Evolutionary conservation across 2,329 filamentous ascomycete species (phyloP).

Genomic region (Phaeosphaeria sp.): DNA sequence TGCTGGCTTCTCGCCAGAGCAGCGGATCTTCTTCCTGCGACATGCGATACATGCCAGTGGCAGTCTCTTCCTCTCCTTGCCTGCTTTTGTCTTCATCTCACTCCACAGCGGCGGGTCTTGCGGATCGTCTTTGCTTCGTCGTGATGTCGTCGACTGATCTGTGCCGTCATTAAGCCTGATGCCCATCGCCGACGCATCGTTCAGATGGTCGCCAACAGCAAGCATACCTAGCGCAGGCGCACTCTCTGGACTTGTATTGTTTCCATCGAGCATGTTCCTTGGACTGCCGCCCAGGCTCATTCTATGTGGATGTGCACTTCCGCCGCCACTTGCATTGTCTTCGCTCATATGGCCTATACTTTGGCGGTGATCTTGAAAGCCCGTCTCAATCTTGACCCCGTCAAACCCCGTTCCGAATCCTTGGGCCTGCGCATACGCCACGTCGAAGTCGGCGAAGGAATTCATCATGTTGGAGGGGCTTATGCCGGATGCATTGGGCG

Average conservation of each 20-base stretch:
- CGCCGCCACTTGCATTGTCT: constrained; percentile 34
- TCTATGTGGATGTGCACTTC: constrained; percentile 35
- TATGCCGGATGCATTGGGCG: constrained; percentile 27
- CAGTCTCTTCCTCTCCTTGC: constrained; percentile 92
- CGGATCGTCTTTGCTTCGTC: constrained; percentile 39
- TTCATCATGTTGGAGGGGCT: constrained; percentile 38
- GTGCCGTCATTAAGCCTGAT: constrained; percentile 37
- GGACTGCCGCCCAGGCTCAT: constrained; percentile 44
- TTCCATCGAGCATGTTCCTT: constrained; percentile 36
- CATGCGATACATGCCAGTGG: constrained; percentile 96
- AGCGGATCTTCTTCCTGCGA: constrained; percentile 95
- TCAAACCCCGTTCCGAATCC: constrained; percentile 29
- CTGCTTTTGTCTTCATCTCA: constrained; percentile 70
- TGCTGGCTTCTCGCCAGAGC: constrained; percentile 95
- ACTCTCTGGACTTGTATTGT: constrained; percentile 47
- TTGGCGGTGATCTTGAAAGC: constrained; percentile 35
- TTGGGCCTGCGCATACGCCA: constrained; percentile 35
- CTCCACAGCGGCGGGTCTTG: constrained; percentile 55
- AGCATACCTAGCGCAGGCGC: constrained; percentile 38
- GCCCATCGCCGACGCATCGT: constrained; percentile 32
- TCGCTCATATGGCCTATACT: constrained; percentile 43
- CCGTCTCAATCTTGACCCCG: constrained; percentile 28
- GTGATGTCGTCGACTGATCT: constrained; percentile 29
- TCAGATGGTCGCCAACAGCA: constrained; percentile 35
- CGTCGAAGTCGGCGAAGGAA: constrained; percentile 42